Evolutionary conservation across 495 filamentous ascomycete genomes (phyloP).

Genomic region (Podospora fimiseda): DNA sequence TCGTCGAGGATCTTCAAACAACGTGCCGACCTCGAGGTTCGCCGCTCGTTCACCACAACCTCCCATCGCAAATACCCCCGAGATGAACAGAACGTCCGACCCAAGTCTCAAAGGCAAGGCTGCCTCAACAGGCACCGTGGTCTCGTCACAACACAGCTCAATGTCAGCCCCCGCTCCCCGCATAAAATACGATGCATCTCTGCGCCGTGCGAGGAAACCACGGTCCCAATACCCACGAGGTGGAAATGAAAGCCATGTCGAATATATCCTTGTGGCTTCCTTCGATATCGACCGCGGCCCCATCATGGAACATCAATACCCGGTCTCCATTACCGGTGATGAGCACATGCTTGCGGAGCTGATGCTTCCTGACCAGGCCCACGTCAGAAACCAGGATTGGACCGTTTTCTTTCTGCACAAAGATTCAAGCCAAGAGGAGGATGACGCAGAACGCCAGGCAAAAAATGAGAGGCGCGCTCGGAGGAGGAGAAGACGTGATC

Average conservation of each 20-base stretch:
- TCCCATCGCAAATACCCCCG: constrained; percentile 22
- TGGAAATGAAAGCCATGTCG: constrained; percentile 82
- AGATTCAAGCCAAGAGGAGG: constrained; percentile 74
- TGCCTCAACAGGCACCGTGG: constrained; percentile 42
- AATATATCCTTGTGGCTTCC: constrained; percentile 97
- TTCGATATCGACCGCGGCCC: constrained; percentile 96
- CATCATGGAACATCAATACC: constrained; percentile 98
- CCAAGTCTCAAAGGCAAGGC: constrained; percentile 52
- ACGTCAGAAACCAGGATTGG: constrained; percentile 94
- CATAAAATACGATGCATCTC: constrained; percentile 31
- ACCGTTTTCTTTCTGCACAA: constrained; percentile 99
- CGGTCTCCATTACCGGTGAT: constrained; percentile 89
- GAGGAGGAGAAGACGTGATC: constrained; percentile 38
- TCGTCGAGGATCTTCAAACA: constrained; percentile 52
- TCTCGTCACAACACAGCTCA: constrained; percentile 51
- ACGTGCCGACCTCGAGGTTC: constrained; percentile 51
- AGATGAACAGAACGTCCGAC: constrained; percentile 46
- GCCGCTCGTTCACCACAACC: constrained; percentile 51
- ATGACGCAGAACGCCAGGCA: constrained; percentile 51
- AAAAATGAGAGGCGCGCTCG: constrained; percentile 46
- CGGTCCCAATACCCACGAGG: constrained; percentile 84
- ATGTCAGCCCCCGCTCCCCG: constrained; percentile 34
- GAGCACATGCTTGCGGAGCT: constrained; percentile 96
- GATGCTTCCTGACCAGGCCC: constrained; percentile 97
- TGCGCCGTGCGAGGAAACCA: constrained; percentile 44